Base-by-base conservation (phyloP, 2,329 filamentous ascomycete species). In the Fusarium goolgardi region DNA sequence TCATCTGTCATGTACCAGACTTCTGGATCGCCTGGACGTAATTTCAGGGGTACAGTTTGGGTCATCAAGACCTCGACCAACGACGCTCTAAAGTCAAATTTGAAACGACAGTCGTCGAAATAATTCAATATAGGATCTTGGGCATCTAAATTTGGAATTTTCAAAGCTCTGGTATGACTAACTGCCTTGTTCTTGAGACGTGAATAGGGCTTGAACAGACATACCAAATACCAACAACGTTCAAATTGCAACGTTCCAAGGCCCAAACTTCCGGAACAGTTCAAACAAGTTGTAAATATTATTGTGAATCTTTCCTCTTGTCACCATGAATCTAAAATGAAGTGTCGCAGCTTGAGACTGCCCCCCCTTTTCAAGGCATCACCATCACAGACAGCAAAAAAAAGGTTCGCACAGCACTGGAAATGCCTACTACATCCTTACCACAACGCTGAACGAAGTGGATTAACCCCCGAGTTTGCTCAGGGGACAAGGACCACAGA, bases 331-430 rank as follows among this genome's bases (percentile, higher is more conserved):
- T 11, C 3, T 37, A 43, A 47, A 55, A 15, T 1, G 2, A 10
- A 5, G 3, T 5, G 2, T 6, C 2, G 18, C 1, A 1, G 18
- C 20, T 5, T 41, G 2, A 3, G n/a, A 3, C 6, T 7, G 6
- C 5, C 27, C 18, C 6, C n/a, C n/a, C 23, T 1, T 50, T 6
- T 37, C 11, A 25, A 27, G 31, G 21, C 7, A 9, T 25, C 15
- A 12, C 6, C 4, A 39, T 29, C 23, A 54, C 25, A 4, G 29
- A 18, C n/a, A 25, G 16, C 9, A 37, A 37, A 60, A 54, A 54
- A 61, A 55, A 63, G 57, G 59, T 44, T 63, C 47, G 59, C 59
- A 62, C 55, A 62, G 59, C 49, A 47, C 59, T 47, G 27, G 57
- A 37, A 43, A 23, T 59, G 57, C 57, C 59, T 63, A 63, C 57